Evolutionary conservation across 495 filamentous ascomycete genomes (phyloP).

Genomic region (Bathelium albidoporum): DNA sequence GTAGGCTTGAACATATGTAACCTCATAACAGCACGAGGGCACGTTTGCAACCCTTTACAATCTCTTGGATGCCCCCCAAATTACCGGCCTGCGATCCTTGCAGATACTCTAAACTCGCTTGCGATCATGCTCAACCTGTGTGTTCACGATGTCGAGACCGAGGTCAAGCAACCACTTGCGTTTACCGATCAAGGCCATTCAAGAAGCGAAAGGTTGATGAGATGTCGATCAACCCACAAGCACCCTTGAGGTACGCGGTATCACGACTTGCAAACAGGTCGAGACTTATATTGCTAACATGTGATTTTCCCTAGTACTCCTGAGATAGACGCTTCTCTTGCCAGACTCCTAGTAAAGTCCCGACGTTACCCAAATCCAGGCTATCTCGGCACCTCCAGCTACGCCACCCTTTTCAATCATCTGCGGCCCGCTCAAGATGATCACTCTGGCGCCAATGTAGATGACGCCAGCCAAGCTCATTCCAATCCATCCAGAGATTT

Average conservation of each 20-base stretch:
- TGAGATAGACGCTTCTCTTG: not conserved
- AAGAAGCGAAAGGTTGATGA: constrained; percentile 13
- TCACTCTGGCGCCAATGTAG: constrained; percentile 22
- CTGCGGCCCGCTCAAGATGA: constrained; percentile 25
- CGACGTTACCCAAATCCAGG: constrained; percentile 36
- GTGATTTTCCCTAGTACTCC: not conserved
- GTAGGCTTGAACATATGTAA: no score
- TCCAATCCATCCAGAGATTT: constrained; percentile 3
- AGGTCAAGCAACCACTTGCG: constrained; percentile 24
- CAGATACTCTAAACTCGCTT: constrained; percentile 35
- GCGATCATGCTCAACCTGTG: constrained; percentile 33
- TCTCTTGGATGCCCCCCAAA: not conserved
- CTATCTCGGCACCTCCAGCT: constrained; percentile 36
- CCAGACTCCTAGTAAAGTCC: constrained; percentile 2
- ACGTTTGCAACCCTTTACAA: no score
- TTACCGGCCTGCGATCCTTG: constrained; percentile 32
- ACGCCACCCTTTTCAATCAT: constrained; percentile 36
- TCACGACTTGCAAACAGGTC: no score
- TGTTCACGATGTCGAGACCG: constrained; percentile 32
- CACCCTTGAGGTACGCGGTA: not conserved
- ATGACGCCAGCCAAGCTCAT: constrained; percentile 10
- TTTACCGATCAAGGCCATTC: constrained; percentile 36
- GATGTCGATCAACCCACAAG: not conserved
- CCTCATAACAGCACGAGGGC: no score
- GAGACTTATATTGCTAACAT: not conserved